These are phyloP conservation scores for Chytriomyces confervae DNA, from an alignment of 192 early-diverging fungal species.

Conservation along the genomic window DNA sequence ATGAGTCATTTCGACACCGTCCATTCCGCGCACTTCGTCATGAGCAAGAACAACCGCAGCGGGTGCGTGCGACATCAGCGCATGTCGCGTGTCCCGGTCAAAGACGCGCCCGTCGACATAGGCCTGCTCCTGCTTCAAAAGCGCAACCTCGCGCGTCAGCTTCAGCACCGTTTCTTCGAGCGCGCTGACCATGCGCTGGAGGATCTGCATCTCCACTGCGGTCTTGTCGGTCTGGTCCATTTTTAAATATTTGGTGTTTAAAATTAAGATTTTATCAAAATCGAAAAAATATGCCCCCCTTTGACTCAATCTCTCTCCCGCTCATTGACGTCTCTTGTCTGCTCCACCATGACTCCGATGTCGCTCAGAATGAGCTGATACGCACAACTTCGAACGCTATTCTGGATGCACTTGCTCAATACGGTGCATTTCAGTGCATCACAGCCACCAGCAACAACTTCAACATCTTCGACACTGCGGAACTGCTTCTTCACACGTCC, in stretches of 20 bases:
- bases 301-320: background rate
- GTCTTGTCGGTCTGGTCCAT: background rate
- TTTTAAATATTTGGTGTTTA: background rate
- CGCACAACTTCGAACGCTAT: background rate
- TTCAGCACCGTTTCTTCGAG: background rate
- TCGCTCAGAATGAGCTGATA: background rate
- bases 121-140: background rate
- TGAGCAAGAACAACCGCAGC: too few relatives aligned
- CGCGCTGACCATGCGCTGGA: background rate
- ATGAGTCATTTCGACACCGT: too few relatives aligned
- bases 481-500: background rate
- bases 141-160: background rate
- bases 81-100: too few relatives aligned
- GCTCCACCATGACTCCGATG: background rate
- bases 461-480: background rate
- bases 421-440: conserved; percentile 1
- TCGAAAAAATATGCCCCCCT: background rate
- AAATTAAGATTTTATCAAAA: too few relatives aligned
- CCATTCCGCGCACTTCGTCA: too few relatives aligned
- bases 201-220: background rate
- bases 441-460: background rate
- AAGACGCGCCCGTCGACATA: background rate
- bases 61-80: too few relatives aligned
- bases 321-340: background rate
- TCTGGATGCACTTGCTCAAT: background rate